These are phyloP conservation scores for Penicillium sp. DNA, from an alignment of 2,329 filamentous ascomycete genomes.

Conservation along the genomic window DNA sequence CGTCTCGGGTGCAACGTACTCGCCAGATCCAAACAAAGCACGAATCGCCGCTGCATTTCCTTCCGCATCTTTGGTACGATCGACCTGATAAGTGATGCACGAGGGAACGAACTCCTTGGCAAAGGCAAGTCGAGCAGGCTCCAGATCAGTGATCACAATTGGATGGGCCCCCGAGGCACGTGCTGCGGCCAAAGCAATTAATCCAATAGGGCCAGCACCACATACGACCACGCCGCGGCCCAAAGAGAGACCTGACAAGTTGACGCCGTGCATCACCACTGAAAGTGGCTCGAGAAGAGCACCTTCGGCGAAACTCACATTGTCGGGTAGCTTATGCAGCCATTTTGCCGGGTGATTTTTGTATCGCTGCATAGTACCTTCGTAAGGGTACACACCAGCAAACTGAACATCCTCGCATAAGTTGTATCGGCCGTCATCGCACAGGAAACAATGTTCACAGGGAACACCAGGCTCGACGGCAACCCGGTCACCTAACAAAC, in stretches of 20 bases:
- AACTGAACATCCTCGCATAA: constrained; percentile 65
- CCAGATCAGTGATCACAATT: constrained; percentile 64
- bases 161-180: constrained; percentile 65
- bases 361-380: constrained; percentile 63
- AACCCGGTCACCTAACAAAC: constrained; percentile 58
- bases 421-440: constrained; percentile 62
- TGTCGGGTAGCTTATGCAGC: constrained; percentile 58
- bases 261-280: constrained; percentile 64
- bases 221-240: constrained; percentile 60
- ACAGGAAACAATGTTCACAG: constrained; percentile 62
- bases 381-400: constrained; percentile 61
- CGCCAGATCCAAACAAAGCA: constrained; percentile 54
- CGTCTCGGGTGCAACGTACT: constrained; percentile 60
- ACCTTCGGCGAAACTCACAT: constrained; percentile 58
- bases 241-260: constrained; percentile 54
- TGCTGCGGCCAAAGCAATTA: constrained; percentile 59
- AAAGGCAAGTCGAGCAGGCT: constrained; percentile 57
- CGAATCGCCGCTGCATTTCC: constrained; percentile 56
- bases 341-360: constrained; percentile 63
- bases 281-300: constrained; percentile 66
- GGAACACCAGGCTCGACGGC: constrained; percentile 68
- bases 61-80: constrained; percentile 47
- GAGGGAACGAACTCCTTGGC: constrained; percentile 59
- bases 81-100: constrained; percentile 57
- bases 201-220: constrained; percentile 65